These are phyloP conservation scores for Mycosphaerella arachidis DNA, from an alignment of 2,329 filamentous ascomycete genomes.

Conservation along the genomic window DNA sequence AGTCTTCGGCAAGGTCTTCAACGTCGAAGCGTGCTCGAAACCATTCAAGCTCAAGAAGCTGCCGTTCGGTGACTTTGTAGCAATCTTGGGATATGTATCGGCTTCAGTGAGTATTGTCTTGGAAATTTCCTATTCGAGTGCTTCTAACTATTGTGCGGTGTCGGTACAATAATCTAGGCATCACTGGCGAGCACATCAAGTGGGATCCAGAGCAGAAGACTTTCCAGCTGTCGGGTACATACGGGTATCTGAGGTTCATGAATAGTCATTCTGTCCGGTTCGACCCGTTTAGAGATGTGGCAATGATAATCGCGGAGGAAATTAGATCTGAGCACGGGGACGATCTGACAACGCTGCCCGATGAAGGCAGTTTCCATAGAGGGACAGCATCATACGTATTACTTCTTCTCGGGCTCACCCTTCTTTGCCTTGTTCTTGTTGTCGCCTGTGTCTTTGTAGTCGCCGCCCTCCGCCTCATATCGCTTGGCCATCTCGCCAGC, in stretches of 20 bases:
- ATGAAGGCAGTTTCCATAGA: too few species aligned
- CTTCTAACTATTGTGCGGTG: not conserved
- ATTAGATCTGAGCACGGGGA: too few species aligned
- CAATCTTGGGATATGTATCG: not conserved
- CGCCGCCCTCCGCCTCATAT: constrained; percentile 31
- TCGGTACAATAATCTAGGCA: not conserved
- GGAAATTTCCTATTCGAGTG: too few species aligned
- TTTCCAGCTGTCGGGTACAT: constrained; percentile 6
- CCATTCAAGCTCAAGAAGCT: too few species aligned
- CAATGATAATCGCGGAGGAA: too few species aligned
- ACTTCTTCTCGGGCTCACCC: constrained; percentile 33
- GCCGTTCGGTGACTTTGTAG: too few species aligned
- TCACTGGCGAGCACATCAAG: constrained; percentile 4
- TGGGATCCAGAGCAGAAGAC: constrained; percentile 5
- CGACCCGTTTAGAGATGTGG: too few species aligned
- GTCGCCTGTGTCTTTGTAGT: constrained; percentile 31
- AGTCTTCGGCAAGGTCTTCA: too few species aligned
- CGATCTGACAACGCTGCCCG: too few species aligned
- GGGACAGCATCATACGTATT: not conserved
- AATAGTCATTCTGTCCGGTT: not conserved
- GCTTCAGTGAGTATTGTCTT: constrained; percentile 3
- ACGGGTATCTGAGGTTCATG: constrained; percentile 4
- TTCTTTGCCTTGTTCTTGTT: constrained; percentile 29
- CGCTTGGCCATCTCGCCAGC: constrained; percentile 30
- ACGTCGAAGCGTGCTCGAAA: too few species aligned